Base-by-base conservation (phyloP, 129 eudicot genomes). In the Centaurea solstitialis region DNA sequence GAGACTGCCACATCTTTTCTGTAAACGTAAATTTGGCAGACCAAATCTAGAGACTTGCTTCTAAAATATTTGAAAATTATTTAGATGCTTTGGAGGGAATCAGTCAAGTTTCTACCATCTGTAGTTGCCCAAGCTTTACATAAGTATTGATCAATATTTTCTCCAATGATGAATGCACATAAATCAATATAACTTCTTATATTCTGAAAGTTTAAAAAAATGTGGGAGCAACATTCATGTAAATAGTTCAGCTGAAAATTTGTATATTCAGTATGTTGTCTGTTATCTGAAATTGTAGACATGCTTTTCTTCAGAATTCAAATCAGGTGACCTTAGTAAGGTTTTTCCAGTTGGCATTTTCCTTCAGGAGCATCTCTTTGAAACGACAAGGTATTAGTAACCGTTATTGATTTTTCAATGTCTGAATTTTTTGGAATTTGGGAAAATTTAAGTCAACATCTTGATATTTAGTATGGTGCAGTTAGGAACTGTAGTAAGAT, bases 281-380 rank as follows among this genome's bases (percentile, higher is more conserved):
- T 80, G 68, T 35, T 66, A 3, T 0, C 74, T 78, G 45, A 73
- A 23, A 72, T 75, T 75, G 33, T 73, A 62, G 66, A 33, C 64
- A 21, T 83, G 59, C 20, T 74, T 59, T 41, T 82, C 76, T 74
- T 78, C 94, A 93, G 97, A 84, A 79, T 74, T 86, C 92, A 76
- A 83, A 86, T 80, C 91, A 90, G 33, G 64, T 79, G 88, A 91
- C 90, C 61, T 89, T 93, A 47, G 88, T 86, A 7, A 87, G 88
- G 76, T 90, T 86, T 85, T 93, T 90, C 80, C 95, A 90, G 87
- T 78, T 93, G 82, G 93, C 95, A 23, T 93, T 93, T 79, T 93
- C 97, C 24, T 89, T 93, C 65, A 84, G 93, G 86, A 85, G 84
- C 76, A 82, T 90, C 76, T 74, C 95, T 35, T 81, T 93, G 68